These are phyloP conservation scores for Blastomyces parvus DNA, from an alignment of 2,329 filamentous ascomycete genomes.

Conservation along the genomic window DNA sequence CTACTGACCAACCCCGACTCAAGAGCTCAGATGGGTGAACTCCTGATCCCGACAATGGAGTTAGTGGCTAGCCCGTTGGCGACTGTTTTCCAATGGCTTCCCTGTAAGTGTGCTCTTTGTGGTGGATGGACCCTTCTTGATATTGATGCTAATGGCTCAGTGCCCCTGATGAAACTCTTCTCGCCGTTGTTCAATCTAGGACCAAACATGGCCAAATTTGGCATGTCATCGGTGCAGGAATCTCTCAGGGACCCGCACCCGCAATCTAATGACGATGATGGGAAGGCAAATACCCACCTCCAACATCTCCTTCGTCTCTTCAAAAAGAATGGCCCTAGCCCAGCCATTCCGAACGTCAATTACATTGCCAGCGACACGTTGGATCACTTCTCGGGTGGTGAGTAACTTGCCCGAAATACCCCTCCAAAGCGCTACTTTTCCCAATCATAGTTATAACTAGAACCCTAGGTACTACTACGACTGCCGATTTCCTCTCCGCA, in stretches of 20 bases:
- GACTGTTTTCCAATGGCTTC: slow-evolving; percentile 13
- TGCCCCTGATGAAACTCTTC: not conserved
- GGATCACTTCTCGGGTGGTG: slow-evolving; percentile 17
- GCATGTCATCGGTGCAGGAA: slow-evolving; percentile 13
- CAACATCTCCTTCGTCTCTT: slow-evolving; percentile 12
- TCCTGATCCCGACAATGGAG: slow-evolving; percentile 7
- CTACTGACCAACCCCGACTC: slow-evolving; percentile 13
- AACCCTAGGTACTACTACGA: slow-evolving; percentile 11
- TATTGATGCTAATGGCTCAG: not conserved
- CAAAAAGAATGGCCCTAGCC: slow-evolving; percentile 12
- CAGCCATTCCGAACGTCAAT: slow-evolving; percentile 11
- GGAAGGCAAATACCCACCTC: slow-evolving; percentile 11
- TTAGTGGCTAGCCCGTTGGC: slow-evolving; percentile 2
- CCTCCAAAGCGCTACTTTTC: not conserved
- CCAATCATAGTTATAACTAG: not conserved
- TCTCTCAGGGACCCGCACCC: not conserved
- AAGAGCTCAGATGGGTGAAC: slow-evolving; percentile 10
- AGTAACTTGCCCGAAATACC: not conserved
- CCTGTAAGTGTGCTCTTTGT: slow-evolving; percentile 11
- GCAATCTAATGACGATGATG: not conserved
- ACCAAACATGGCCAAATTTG: slow-evolving; percentile 11
- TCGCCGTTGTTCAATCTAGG: slow-evolving; percentile 3
- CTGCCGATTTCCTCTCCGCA: slow-evolving; percentile 14
- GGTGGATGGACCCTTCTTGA: not conserved
- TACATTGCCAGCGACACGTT: slow-evolving; percentile 18